phyloP scores from a whole-genome alignment of 768 basidiomycete genomes.

The Calocybe gangraenosa region DNA sequence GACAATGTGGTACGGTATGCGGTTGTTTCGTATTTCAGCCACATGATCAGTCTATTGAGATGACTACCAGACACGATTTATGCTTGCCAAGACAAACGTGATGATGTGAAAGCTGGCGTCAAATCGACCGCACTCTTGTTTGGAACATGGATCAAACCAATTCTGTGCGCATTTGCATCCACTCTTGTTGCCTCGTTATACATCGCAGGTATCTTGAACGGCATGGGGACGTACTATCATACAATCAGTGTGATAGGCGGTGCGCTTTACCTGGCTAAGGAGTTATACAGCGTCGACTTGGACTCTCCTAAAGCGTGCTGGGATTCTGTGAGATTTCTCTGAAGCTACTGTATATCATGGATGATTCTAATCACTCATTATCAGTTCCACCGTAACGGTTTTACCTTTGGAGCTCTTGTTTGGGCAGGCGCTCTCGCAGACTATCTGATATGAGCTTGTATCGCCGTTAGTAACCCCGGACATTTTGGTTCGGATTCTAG shows the following conservation, averaged over 20 bases:
- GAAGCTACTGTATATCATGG: neutral
- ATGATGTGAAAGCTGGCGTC: constrained; percentile 37
- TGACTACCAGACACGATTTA: constrained; percentile 53
- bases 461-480: too few species aligned
- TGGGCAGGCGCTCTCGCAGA: constrained; percentile 15
- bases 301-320: constrained; percentile 16
- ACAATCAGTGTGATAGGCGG: constrained; percentile 13
- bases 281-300: constrained; percentile 11
- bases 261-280: constrained; percentile 8
- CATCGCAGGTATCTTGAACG: constrained; percentile 11
- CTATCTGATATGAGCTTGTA: too few species aligned
- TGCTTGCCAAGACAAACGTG: constrained; percentile 54
- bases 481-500: too few species aligned
- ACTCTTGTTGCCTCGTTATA: constrained; percentile 11
- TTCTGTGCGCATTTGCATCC: constrained; percentile 10
- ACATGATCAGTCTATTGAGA: too few species aligned
- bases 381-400: constrained; percentile 18
- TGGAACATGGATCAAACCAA: constrained; percentile 14
- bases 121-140: constrained; percentile 17
- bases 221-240: constrained; percentile 12
- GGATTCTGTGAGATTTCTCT: constrained; percentile 7
- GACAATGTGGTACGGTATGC: constrained; percentile 20
- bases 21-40: too few species aligned
- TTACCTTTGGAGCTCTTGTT: constrained; percentile 15
- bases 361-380: neutral